These are phyloP conservation scores for Sporothrix brunneoviolacea DNA, from an alignment of 2,329 filamentous ascomycete species.

Conservation along the genomic window DNA sequence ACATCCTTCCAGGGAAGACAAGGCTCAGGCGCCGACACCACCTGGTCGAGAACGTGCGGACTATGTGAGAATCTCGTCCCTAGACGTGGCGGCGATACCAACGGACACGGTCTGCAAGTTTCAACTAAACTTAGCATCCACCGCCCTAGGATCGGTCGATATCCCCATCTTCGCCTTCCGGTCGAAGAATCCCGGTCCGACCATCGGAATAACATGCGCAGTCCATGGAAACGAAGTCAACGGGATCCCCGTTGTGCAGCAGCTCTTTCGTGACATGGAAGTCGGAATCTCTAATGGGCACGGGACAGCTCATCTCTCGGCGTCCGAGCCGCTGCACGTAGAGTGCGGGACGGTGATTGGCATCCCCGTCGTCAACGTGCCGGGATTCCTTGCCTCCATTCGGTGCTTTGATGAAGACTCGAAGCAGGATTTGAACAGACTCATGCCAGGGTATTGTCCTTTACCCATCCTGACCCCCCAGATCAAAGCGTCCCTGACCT, in stretches of 20 bases:
- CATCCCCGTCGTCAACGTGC: conserved; percentile 4
- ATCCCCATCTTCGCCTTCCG: conserved; percentile 2
- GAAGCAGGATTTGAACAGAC: conserved; percentile 5
- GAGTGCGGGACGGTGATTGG: not conserved
- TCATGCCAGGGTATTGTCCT: conserved; percentile 7
- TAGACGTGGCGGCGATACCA: not conserved
- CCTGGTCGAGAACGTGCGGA: too few species aligned
- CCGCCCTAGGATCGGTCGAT: not conserved
- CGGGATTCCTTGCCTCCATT: not conserved
- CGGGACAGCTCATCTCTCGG: not conserved
- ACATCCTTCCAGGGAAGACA: too few species aligned
- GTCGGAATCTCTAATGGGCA: not conserved
- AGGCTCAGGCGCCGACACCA: too few species aligned
- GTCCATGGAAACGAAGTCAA: conserved; percentile 6
- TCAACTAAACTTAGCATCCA: not conserved
- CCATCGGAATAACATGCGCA: not conserved
- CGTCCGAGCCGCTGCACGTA: not conserved
- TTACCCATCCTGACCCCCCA: too few species aligned
- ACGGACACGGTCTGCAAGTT: not conserved
- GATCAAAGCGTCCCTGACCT: too few species aligned
- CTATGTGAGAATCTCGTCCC: not conserved
- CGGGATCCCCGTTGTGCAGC: conserved; percentile 1
- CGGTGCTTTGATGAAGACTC: conserved; percentile 7
- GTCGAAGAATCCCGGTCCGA: not conserved
- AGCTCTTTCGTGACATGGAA: not conserved